Percentiles rank a stretch among this genome's conserved stretches.
Conservation (phyloP, 805 yeast species). For the Yarrowia porcina region DNA sequence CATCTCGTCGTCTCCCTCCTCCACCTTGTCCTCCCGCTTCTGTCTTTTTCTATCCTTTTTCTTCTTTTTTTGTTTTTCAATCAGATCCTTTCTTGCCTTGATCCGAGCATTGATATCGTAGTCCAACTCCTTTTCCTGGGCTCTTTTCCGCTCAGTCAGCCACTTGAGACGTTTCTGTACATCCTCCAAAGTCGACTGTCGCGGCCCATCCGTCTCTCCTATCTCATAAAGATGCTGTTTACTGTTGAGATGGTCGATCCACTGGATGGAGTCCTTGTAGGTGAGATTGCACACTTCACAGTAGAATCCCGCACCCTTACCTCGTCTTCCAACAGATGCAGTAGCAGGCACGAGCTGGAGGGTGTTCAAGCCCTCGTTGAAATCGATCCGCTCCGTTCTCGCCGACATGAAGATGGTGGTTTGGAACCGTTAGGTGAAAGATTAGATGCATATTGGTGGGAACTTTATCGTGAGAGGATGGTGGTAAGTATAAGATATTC, state of each 20-base stretch:
- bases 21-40: background rate
- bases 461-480: background rate
- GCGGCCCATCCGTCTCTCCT: slow-evolving; percentile 42
- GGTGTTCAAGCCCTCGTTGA: slow-evolving; percentile 38
- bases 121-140: slow-evolving; percentile 27
- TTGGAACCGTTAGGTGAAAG: no score
- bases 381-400: slow-evolving; percentile 33
- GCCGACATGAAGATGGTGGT: slow-evolving; percentile 24
- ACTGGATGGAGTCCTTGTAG: slow-evolving; percentile 76
- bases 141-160: slow-evolving; percentile 38
- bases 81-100: background rate
- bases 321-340: slow-evolving; percentile 40
- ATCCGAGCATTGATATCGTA: slow-evolving; percentile 19
- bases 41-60: slow-evolving; percentile 6
- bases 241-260: slow-evolving; percentile 79
- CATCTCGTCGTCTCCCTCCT: slow-evolving; percentile 3
- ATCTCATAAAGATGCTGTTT: slow-evolving; percentile 50
- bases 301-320: slow-evolving; percentile 75
- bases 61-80: background rate
- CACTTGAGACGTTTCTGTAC: slow-evolving; percentile 44
- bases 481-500: no score
- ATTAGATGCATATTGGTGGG: background rate
- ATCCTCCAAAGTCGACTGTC: slow-evolving; percentile 44
- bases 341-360: slow-evolving; percentile 39
- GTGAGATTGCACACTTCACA: slow-evolving; percentile 79